These are phyloP conservation scores for Colletotrichum eremochloae DNA, from an alignment of 2,329 filamentous ascomycete genomes.

Conservation along the genomic window DNA sequence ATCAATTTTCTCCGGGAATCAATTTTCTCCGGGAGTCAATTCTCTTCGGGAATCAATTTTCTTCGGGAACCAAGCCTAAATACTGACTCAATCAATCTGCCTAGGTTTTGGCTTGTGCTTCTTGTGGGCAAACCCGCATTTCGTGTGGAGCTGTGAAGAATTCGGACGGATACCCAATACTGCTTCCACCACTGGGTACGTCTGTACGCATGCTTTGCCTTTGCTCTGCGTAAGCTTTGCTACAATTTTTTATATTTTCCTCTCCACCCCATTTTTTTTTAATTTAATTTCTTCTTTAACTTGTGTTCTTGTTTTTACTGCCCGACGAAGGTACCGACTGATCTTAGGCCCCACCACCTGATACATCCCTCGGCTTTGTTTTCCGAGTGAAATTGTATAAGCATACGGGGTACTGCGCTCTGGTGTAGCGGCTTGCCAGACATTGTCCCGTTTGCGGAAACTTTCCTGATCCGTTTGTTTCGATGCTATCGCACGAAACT, in stretches of 20 bases:
- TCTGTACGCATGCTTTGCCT: neutral
- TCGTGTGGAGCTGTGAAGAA: neutral
- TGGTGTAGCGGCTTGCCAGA: slow-evolving; percentile 12
- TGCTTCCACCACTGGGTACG: neutral
- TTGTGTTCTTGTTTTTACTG: neutral
- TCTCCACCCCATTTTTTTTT: neutral
- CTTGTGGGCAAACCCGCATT: neutral
- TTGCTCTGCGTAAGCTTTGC: neutral
- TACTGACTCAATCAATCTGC: slow-evolving; percentile 17
- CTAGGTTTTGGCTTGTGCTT: neutral
- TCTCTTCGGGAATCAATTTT: slow-evolving; percentile 3
- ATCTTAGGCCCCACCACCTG: neutral
- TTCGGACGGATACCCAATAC: slow-evolving; percentile 20
- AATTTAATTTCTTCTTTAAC: too few species aligned
- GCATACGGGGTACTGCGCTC: neutral
- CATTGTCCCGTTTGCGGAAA: slow-evolving; percentile 20
- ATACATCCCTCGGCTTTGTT: neutral
- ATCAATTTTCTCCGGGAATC: slow-evolving; percentile 8
- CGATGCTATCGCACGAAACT: slow-evolving; percentile 19
- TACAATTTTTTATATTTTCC: too few species aligned
- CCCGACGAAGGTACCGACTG: neutral
- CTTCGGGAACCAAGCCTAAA: slow-evolving; percentile 11
- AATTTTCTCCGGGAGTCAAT: slow-evolving; percentile 3
- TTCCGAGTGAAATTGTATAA: neutral
- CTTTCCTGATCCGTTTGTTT: slow-evolving; percentile 29